A percentile compares a stretch with the other conserved stretches of the same genome.
Evolutionary conservation across 768 basidiomycete species (phyloP).

Genomic region (Dioszegia crocea): DNA sequence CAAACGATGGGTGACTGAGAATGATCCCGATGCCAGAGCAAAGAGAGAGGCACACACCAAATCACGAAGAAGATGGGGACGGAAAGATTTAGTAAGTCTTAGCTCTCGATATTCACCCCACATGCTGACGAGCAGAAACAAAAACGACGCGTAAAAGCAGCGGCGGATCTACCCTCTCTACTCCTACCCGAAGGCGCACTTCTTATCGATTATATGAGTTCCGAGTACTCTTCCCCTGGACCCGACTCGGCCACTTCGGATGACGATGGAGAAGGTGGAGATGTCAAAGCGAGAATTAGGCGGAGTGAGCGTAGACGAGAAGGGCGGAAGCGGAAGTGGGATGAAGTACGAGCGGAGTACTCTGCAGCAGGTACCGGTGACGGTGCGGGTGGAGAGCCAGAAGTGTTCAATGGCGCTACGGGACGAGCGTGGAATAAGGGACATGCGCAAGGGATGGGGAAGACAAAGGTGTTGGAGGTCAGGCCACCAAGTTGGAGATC

Average conservation of each 20-base stretch:
- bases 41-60: slow-evolving; percentile 39
- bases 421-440: slow-evolving; percentile 19
- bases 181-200: slow-evolving; percentile 25
- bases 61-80: slow-evolving; percentile 43
- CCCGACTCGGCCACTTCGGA: slow-evolving; percentile 3
- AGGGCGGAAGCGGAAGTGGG: slow-evolving; percentile 12
- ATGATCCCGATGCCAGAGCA: slow-evolving; percentile 26
- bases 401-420: background rate
- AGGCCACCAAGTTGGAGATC: slow-evolving; percentile 46
- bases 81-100: slow-evolving; percentile 43
- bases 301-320: background rate
- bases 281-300: background rate
- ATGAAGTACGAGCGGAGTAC: background rate
- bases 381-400: background rate
- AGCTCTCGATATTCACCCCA: background rate
- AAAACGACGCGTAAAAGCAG: slow-evolving; percentile 36
- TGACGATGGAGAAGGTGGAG: background rate
- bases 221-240: slow-evolving; percentile 46
- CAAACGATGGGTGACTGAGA: slow-evolving; percentile 36
- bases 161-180: slow-evolving; percentile 19
- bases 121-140: slow-evolving; percentile 38
- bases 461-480: slow-evolving; percentile 46
- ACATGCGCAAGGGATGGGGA: slow-evolving; percentile 24
- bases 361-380: background rate
- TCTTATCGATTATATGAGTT: slow-evolving; percentile 48